These are phyloP conservation scores for Cymodocea nodosa DNA, from an alignment of 116 monocot genomes.

Conservation along the genomic window DNA sequence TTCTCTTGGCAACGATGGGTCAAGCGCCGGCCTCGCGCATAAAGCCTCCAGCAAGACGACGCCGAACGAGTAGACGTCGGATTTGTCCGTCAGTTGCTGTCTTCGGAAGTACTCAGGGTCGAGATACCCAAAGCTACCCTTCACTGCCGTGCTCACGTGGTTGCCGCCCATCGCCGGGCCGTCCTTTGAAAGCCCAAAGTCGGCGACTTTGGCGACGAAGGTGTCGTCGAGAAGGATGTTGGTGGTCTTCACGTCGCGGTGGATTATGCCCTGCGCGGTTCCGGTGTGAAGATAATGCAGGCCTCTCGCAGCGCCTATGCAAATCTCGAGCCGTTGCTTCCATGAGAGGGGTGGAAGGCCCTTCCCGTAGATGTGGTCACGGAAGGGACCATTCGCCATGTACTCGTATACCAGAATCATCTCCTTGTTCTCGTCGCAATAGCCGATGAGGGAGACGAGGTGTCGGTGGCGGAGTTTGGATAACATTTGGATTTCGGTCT, in stretches of 20 bases:
- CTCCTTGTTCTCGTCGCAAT: constrained; percentile 87
- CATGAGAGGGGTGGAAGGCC: constrained; percentile 46
- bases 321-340: constrained; percentile 89
- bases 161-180: constrained; percentile 48
- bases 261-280: constrained; percentile 79
- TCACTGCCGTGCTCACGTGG: constrained; percentile 42
- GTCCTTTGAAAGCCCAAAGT: constrained; percentile 83
- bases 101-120: constrained; percentile 89
- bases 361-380: constrained; percentile 86
- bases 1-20: constrained; percentile 62
- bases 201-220: constrained; percentile 77
- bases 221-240: constrained; percentile 90
- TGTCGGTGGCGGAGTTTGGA: constrained; percentile 93
- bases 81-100: constrained; percentile 83
- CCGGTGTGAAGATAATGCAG: constrained; percentile 97
- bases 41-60: constrained; percentile 72
- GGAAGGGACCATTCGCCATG: constrained; percentile 78
- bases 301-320: constrained; percentile 86
- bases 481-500: constrained; percentile 90
- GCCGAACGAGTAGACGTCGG: constrained; percentile 95
- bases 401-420: constrained; percentile 97
- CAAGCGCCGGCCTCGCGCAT: constrained; percentile 72
- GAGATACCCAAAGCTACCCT: constrained; percentile 92
- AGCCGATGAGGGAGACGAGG: constrained; percentile 88
- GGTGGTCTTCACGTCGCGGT: constrained; percentile 96